Evolutionary conservation across 1,139 yeast genomes (phyloP).

Genomic region (Debaryomyces subglobosus): DNA sequence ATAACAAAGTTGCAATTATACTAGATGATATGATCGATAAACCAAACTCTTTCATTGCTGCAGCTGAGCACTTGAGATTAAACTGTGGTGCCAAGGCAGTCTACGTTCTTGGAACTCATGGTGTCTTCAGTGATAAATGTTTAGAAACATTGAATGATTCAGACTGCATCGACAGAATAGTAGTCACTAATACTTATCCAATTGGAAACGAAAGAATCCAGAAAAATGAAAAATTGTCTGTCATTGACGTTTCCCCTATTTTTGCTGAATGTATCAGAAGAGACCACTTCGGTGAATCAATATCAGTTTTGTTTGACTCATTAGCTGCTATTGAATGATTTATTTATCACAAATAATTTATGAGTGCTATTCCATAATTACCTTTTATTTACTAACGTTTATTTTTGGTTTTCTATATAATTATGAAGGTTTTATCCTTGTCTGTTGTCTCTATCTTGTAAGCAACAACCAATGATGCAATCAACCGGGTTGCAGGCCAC

Average conservation of each 20-base stretch:
- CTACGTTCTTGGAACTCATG: conserved; percentile 93
- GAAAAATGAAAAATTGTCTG: conserved; percentile 66
- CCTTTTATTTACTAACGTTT: neutral
- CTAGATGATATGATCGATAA: conserved; percentile 97
- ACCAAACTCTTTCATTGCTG: conserved; percentile 91
- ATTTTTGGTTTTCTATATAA: conserved; percentile 3
- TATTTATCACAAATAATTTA: neutral
- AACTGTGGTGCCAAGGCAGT: conserved; percentile 95
- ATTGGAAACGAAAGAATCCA: conserved; percentile 64
- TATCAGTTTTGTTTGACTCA: conserved; percentile 88
- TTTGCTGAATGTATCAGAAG: conserved; percentile 98
- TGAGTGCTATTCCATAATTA: conserved; percentile 5
- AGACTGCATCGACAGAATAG: conserved; percentile 81
- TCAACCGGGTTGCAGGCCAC: conserved; percentile 62
- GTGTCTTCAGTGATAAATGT: conserved; percentile 86
- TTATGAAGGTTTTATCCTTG: neutral
- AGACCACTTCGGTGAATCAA: conserved; percentile 97
- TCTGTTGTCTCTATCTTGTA: conserved; percentile 5
- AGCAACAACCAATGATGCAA: conserved; percentile 55
- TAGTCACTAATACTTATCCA: conserved; percentile 96
- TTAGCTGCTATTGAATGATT: conserved; percentile 62
- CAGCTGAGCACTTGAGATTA: conserved; percentile 93
- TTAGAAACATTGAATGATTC: conserved; percentile 77
- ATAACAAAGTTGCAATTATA: conserved; percentile 86
- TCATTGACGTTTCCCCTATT: conserved; percentile 91